phyloP scores from a whole-genome alignment of 2,329 filamentous ascomycete genomes.

The Knufia petricola region DNA sequence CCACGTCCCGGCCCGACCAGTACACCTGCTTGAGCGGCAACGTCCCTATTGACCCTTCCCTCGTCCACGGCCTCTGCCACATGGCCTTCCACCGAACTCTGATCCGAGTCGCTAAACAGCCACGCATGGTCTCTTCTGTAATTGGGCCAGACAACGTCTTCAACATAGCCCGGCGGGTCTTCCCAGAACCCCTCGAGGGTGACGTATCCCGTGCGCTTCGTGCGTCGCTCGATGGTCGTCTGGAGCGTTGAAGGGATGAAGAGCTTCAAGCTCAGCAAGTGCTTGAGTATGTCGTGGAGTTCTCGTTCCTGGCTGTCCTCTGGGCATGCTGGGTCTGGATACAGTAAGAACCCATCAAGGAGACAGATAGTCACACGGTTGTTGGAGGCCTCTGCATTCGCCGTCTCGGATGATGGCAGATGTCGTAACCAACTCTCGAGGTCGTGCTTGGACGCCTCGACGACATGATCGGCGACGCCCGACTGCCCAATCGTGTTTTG shows the following conservation, averaged over 20 bases:
- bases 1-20: slow-evolving; percentile 34
- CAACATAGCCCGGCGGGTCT: slow-evolving; percentile 89
- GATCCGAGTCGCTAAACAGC: slow-evolving; percentile 52
- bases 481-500: slow-evolving; percentile 44
- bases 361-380: slow-evolving; percentile 52
- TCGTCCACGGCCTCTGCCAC: slow-evolving; percentile 29
- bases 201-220: slow-evolving; percentile 37
- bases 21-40: slow-evolving; percentile 23
- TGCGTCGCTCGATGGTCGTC: slow-evolving; percentile 31
- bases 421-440: slow-evolving; percentile 11
- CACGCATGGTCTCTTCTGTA: slow-evolving; percentile 74
- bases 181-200: slow-evolving; percentile 77
- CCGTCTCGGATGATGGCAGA: slow-evolving; percentile 14
- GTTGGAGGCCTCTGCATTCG: not conserved
- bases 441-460: slow-evolving; percentile 21
- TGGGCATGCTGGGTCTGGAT: slow-evolving; percentile 34
- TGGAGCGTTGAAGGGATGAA: slow-evolving; percentile 64
- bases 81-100: slow-evolving; percentile 52
- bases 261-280: slow-evolving; percentile 62
- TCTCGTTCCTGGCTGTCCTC: slow-evolving; percentile 21
- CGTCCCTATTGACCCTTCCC: slow-evolving; percentile 25
- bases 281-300: slow-evolving; percentile 18
- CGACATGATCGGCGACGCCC: slow-evolving; percentile 25
- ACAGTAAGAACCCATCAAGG: slow-evolving; percentile 84
- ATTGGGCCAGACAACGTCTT: slow-evolving; percentile 91